Conservation (phyloP, 441 rosid genomes). For the Pelargonium australe region DNA sequence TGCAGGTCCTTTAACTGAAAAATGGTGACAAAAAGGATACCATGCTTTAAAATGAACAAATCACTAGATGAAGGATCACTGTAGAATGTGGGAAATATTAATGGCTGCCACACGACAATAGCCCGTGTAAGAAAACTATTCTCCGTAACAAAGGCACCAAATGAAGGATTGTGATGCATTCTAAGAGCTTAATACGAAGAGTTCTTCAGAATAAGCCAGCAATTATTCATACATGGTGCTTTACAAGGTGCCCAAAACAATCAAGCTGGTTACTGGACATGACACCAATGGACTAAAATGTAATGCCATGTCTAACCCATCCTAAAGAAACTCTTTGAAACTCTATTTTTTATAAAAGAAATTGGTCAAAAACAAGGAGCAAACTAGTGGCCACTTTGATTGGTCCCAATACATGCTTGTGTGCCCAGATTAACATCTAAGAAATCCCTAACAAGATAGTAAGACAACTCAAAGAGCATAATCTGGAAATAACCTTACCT, state of each 20-base stretch:
- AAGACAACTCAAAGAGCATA: constrained; percentile 10
- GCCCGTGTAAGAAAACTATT: not conserved
- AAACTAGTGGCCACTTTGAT: not conserved
- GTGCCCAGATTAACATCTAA: constrained; percentile 11
- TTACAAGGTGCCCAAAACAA: too few relatives aligned
- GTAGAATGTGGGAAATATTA: not conserved
- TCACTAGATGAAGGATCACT: too few relatives aligned
- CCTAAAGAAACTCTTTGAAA: not conserved
- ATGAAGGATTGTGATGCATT: not conserved
- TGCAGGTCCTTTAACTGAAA: too few relatives aligned
- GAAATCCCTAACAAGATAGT: not conserved
- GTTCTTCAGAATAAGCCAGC: not conserved
- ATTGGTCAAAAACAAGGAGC: not conserved
- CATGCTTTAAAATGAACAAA: too few relatives aligned
- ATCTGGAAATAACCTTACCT: constrained; percentile 42
- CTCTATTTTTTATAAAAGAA: not conserved
- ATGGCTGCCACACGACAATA: not conserved
- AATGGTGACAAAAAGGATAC: too few relatives aligned
- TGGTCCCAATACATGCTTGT: not conserved
- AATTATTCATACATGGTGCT: too few relatives aligned
- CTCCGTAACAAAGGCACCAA: not conserved
- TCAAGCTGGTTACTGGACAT: not conserved
- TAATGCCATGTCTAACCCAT: not conserved
- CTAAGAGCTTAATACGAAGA: not conserved
- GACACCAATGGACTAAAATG: not conserved